These are phyloP conservation scores for Xylaria castorea DNA, from an alignment of 495 filamentous ascomycete genomes.

Conservation along the genomic window DNA sequence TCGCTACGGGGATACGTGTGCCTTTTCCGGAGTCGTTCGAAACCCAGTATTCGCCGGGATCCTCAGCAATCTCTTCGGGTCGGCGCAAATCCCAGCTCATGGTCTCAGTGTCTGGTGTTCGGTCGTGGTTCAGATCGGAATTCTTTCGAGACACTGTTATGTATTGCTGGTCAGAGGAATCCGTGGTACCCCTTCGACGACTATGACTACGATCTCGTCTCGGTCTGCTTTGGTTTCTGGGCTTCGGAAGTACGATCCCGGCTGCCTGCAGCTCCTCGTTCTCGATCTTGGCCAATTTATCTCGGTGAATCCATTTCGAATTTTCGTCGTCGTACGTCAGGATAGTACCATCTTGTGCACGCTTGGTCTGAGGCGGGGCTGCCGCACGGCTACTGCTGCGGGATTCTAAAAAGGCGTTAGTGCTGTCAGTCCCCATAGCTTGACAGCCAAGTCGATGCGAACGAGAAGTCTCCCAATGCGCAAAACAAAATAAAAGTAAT, in stretches of 20 bases:
- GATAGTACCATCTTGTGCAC: constrained; percentile 14
- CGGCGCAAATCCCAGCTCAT: constrained; percentile 73
- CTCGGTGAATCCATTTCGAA: constrained; percentile 93
- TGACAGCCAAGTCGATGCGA: background rate
- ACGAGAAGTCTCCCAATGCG: background rate
- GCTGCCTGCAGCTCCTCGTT: constrained; percentile 90
- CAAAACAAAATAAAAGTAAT: background rate
- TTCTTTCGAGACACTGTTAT: constrained; percentile 54
- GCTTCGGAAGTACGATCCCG: constrained; percentile 72
- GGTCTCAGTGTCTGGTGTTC: constrained; percentile 37
- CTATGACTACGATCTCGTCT: constrained; percentile 48
- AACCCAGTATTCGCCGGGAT: constrained; percentile 56
- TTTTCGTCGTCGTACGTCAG: constrained; percentile 55
- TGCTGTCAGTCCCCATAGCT: background rate
- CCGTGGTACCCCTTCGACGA: constrained; percentile 55
- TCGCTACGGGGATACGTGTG: constrained; percentile 86
- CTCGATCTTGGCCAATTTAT: constrained; percentile 94
- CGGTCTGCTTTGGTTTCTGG: constrained; percentile 65
- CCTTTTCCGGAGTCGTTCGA: constrained; percentile 46
- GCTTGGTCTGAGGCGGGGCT: constrained; percentile 14
- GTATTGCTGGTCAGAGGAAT: constrained; percentile 41
- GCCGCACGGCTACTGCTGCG: constrained; percentile 45
- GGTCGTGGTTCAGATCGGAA: constrained; percentile 48
- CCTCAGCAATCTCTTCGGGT: constrained; percentile 80
- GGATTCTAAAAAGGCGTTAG: constrained; percentile 19